Evolutionary conservation across 140 eudicot species (phyloP), one percentile per base, ranked within the genome.

Genomic region (Oenanthe javanica): DNA sequence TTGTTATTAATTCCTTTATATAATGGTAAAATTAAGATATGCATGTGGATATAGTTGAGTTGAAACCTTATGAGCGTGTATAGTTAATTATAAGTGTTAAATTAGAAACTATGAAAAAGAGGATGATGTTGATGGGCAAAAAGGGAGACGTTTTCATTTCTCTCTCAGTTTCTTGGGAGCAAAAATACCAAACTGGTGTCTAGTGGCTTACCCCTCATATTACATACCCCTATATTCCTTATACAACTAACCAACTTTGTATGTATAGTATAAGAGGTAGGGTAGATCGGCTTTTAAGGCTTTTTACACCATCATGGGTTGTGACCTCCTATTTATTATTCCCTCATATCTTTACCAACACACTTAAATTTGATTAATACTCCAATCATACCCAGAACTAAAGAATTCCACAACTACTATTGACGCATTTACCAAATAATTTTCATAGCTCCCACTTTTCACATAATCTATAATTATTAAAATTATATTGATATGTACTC

Each of bases 121-220:
- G 40, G 31, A 31, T 31, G 76, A 40, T 14, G 50, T 71, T 40
- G 78, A 81, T 71, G 77, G 84, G 50, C 80, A 61, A 61, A 61
- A 67, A 67, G 45, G 45, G 31, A 14, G 42, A 67, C 12, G 73
- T 12, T 67, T 3, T 67, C 73, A 67, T 67, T 67, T 31, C 21
- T 67, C 71, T 63, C 73, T 25, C 43, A 0, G 19, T 25, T 63
- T 63, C 71, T 63, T 63, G 71, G 71, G 2, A 14, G 15, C 5
- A 14, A 12, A 52, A 67, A 25, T 10, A 67, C 73, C 18, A 67
- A 67, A 67, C 45, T 67, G 45, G 73, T 67, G 69, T 5, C 57
- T 13, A 31, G 31, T 31, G 31, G 57, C 57, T 0, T 46, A 9
- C 8, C 61, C 67, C 67, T 59, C 67, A 59, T 18, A 59, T 21